Evolutionary conservation across 805 yeast species (phyloP), one percentile per base, ranked within the genome.

Genomic region (Maudiozyma barnettii): DNA sequence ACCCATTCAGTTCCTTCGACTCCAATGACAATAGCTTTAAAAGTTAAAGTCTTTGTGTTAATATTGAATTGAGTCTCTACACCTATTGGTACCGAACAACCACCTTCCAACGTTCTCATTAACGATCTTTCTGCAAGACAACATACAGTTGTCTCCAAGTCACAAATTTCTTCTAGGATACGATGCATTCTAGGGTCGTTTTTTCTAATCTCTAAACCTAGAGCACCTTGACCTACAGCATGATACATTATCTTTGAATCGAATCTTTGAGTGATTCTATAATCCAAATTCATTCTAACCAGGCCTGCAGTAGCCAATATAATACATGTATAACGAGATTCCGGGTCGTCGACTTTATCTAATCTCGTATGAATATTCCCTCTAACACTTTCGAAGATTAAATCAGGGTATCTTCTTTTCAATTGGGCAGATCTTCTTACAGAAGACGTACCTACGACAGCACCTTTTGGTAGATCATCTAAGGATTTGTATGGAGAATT

Each of bases 141-240:
- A 55, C 95, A 75, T 50, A 80, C 67, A 1, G 89, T 76, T 3
- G 95, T 75, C 5, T 78, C 73, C 39, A 69, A 64, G 63, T 89
- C 82, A 55, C 81, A 82, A 51, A 91, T 78, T 48, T 77, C 72
- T 16, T 73, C 65, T 55, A 95, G 76, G 18, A 90, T 72, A 47
- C 73, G 65, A 55, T 69, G 69, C 66, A 85, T 77, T 44, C 71
- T 68, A 5, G 65, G 59, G 64, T 93, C 96, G 49, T 74, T 76
- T 49, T 75, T 75, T 57, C 95, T 76, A 54, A 91, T 86, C 68
- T 93, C 99, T 23, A 93, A 71, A 18, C 98, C 99, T 41, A 93
- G 68, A 0, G 98, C 98, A 53, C 99, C 99, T 70, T 93, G 99
- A n/a, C 99, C 99, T 41, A 93, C 96, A 1, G 99, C 96, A 63